Percentiles rank a stretch among this genome's conserved stretches.
These are phyloP conservation scores for Darksidea phi DNA, from an alignment of 495 filamentous ascomycete species.

Conservation along the genomic window DNA sequence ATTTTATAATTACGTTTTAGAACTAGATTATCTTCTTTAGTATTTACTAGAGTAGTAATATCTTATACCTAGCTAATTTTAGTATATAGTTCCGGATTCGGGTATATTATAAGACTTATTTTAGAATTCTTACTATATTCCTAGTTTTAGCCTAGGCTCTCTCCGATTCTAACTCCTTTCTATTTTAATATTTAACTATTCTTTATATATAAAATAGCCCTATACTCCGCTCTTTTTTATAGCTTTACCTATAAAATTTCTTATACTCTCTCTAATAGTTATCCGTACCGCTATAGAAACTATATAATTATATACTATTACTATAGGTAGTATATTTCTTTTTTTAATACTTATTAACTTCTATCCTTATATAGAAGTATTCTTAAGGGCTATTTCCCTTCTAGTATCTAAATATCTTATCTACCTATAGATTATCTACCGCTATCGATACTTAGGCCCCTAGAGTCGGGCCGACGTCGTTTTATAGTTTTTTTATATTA, in stretches of 20 bases:
- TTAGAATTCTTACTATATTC: constrained; percentile 15
- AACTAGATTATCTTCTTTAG: constrained; percentile 10
- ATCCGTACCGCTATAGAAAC: constrained; percentile 14
- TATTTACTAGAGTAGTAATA: constrained; percentile 2
- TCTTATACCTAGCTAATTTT: constrained; percentile 11
- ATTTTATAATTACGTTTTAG: constrained; percentile 4
- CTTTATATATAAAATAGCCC: constrained; percentile 7
- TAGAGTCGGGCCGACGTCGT: constrained; percentile 14
- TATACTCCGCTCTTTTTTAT: constrained; percentile 9
- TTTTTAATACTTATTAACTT: constrained; percentile 20
- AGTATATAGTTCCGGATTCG: constrained; percentile 8
- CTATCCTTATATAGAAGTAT: constrained; percentile 15
- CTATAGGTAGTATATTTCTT: constrained; percentile 15
- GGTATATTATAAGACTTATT: constrained; percentile 15
- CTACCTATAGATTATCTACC: constrained; percentile 12
- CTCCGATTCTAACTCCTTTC: constrained; percentile 9
- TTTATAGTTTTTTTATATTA: constrained; percentile 11
- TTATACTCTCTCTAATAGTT: constrained; percentile 10
- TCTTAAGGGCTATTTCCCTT: constrained; percentile 13
- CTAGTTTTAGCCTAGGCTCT: constrained; percentile 11
- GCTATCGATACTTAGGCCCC: constrained; percentile 16
- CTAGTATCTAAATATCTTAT: constrained; percentile 14
- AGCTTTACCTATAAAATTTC: constrained; percentile 14
- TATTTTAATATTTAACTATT: constrained; percentile 11
- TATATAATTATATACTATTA: constrained; percentile 9